Evolutionary conservation across 73 alveolate species (phyloP), one percentile per base, ranked within the genome.

Genomic region (Stentor roeselii): DNA sequence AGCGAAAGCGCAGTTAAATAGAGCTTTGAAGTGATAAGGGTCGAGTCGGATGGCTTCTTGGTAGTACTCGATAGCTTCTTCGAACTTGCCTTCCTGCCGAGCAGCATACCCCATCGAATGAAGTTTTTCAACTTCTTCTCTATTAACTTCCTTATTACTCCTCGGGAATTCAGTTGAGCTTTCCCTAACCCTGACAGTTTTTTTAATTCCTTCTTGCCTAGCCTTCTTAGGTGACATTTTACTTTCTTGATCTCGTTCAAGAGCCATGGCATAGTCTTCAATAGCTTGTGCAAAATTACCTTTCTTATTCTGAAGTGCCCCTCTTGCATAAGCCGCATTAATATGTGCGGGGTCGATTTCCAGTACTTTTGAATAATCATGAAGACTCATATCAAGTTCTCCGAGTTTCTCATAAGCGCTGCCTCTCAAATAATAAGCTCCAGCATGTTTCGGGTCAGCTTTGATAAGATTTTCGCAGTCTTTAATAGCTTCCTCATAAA

Each of bases 1-100:
- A 27, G 99, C 99, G 86, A 97, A 97, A 3, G 99, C 99, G 86
- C 99, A 77, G 86, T 87, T 94, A 82, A 97, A 93, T 3, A 93
- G 77, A 1, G 97, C 93, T 60, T 93, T 93, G 86, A 93, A 93
- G 76, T 93, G 96, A 6, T 76, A 78, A 0, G 97, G 95, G 85
- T 82, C 35, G 15, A 92, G 83, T 76, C 86, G 89, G 1, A 93
- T 84, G 3, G 98, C 95, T 59, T 89, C 82, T 0, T 95, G 80
- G 83, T 93, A 93, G 78, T 60, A 87, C 30, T 84, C 89, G 36
- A 91, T 86, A 3, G 98, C 98, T 38, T 60, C 39, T 30, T 84
- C 36, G 74, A 86, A 92, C 60, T 93, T 92, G 11, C 94, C 97
- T 60, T 91, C 75, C 88, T 92, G 91, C 74, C 96, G 84, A n/a